phyloP scores from a whole-genome alignment of 1,284 basidiomycete species.

The Cryptococcus floricola region DNA sequence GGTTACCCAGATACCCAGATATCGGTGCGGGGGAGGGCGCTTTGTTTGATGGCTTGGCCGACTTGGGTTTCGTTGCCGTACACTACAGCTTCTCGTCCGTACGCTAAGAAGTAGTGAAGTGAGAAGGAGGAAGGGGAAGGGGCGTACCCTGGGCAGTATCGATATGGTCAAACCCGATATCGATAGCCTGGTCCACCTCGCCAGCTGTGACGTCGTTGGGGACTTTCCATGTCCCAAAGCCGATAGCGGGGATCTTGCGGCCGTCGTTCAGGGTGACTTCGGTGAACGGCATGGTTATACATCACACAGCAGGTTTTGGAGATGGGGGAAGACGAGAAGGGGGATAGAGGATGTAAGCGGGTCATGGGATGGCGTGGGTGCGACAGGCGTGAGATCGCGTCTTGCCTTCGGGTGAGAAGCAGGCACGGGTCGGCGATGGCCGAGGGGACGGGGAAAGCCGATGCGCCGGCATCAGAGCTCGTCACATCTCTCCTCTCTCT shows the following conservation, averaged over 20 bases:
- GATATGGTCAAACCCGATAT: slow-evolving; percentile 47
- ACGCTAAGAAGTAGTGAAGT: not conserved
- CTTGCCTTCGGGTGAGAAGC: not conserved
- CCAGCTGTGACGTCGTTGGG: slow-evolving; percentile 30
- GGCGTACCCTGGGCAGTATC: slow-evolving; percentile 45
- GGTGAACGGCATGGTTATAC: slow-evolving; percentile 27
- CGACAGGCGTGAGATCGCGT: not conserved
- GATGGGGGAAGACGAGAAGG: not conserved
- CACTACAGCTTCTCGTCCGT: slow-evolving; percentile 18
- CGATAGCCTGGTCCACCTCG: slow-evolving; percentile 43
- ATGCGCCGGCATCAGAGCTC: not conserved
- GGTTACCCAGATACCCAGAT: no score
- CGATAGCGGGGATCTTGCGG: slow-evolving; percentile 44
- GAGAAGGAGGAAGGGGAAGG: not conserved
- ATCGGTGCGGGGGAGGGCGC: slow-evolving; percentile 51
- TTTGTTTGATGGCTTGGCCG: slow-evolving; percentile 51
- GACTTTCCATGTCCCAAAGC: slow-evolving; percentile 46
- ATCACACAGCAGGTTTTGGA: not conserved
- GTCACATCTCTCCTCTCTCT: not conserved
- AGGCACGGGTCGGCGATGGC: not conserved
- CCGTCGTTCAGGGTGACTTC: slow-evolving; percentile 48
- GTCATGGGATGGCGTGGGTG: no score
- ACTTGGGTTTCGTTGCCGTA: slow-evolving; percentile 50
- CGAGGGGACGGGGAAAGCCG: no score
- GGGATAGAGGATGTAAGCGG: not conserved